Conservation (phyloP, 2,329 filamentous ascomycete species). For the Septoria linicola region DNA sequence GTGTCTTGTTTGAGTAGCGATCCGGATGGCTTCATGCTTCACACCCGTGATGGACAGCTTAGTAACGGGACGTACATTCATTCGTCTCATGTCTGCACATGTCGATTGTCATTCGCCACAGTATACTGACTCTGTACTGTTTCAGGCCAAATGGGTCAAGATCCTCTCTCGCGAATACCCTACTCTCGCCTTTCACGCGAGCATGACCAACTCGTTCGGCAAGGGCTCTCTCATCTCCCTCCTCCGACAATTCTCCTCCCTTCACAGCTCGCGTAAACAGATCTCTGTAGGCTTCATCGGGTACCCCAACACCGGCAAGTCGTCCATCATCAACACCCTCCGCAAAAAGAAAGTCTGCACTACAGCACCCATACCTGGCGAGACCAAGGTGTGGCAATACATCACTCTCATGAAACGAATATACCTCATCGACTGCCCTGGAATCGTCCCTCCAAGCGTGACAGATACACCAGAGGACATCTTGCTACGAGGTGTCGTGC, state of each 20-base stretch:
- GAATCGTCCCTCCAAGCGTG: conserved; percentile 86
- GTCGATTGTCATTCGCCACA: neutral
- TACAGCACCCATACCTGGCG: conserved; percentile 90
- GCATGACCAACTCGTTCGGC: conserved; percentile 92
- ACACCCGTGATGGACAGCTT: conserved; percentile 81
- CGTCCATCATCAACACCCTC: conserved; percentile 93
- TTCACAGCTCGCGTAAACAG: conserved; percentile 89
- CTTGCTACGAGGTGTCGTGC: conserved; percentile 82
- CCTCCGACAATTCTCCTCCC: conserved; percentile 83
- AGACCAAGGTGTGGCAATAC: conserved; percentile 98
- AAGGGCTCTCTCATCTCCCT: conserved; percentile 93
- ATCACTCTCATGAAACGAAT: conserved; percentile 93
- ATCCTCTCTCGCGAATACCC: conserved; percentile 85
- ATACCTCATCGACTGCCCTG: conserved; percentile 93
- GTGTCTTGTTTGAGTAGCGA: conserved; percentile 99
- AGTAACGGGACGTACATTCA: conserved; percentile 94
- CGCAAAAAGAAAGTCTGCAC: conserved; percentile 92
- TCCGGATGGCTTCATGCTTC: conserved; percentile 63
- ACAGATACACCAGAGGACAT: conserved; percentile 84
- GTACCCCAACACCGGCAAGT: conserved; percentile 94
- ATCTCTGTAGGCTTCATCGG: conserved; percentile 87
- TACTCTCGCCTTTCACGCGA: conserved; percentile 90
- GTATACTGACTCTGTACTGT: conserved; percentile 27
- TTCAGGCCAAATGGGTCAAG: conserved; percentile 88
- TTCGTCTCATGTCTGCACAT: conserved; percentile 20